Conservation (phyloP, 2,329 filamentous ascomycete genomes). For the Alternaria panax region DNA sequence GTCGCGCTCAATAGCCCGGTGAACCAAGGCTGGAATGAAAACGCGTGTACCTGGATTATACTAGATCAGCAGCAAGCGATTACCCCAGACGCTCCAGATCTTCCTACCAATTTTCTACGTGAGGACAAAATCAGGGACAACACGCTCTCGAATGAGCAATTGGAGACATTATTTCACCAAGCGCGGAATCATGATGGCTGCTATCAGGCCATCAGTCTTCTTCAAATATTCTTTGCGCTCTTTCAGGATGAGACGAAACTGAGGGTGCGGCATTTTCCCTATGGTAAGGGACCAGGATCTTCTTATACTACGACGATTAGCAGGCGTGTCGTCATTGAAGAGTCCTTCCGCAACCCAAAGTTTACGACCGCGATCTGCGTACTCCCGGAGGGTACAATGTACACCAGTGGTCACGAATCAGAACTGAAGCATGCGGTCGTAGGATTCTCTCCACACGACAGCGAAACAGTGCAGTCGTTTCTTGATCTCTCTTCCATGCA, state of each 20-base stretch:
- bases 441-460: slow-evolving; percentile 1
- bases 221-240: slow-evolving; percentile 2
- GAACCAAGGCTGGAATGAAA: background rate
- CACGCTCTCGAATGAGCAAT: background rate
- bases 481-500: slow-evolving; percentile 9
- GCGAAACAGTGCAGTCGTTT: slow-evolving; percentile 1
- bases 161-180: slow-evolving; percentile 8
- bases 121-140: background rate
- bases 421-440: background rate
- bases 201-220: background rate
- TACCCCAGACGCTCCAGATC: background rate
- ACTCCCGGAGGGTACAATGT: background rate
- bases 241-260: background rate
- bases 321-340: background rate
- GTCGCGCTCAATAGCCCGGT: background rate
- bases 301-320: background rate
- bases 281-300: background rate
- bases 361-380: background rate
- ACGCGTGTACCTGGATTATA: slow-evolving; percentile 3
- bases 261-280: slow-evolving; percentile 1
- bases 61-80: background rate
- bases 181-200: slow-evolving; percentile 4
- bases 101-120: background rate
- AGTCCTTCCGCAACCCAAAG: slow-evolving; percentile 1
- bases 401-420: background rate